Base-by-base conservation (phyloP, 2,329 filamentous ascomycete genomes). In the Cladophialophora chaetospira region DNA sequence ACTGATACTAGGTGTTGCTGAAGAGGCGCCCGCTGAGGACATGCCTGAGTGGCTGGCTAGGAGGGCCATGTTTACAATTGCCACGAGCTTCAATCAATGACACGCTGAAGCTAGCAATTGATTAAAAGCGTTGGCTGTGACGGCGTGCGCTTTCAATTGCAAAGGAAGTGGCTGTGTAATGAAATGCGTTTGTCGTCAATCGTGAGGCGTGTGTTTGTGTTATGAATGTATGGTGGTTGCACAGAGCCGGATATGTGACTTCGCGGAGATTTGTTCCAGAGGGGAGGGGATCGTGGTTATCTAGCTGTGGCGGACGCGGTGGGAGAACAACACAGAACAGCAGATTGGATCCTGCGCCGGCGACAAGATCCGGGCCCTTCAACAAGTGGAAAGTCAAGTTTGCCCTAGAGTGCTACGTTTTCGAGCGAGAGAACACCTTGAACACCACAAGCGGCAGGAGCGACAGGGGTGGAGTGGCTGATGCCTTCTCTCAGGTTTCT, bases 1-100 rank as follows among this genome's bases (percentile, higher is more conserved):
- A 53, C 54, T 64, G 57, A 64, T 55, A 46, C 59, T 62, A 35
- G 52, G 55, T 13, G 50, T 49, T 19, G 53, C 58, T 21, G 61
- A 63, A 13, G 58, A 51, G 21, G 26, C 11, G 25, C 48, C 48
- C 2, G 53, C 58, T 13, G 61, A 63, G 10, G 57, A 54, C 31
- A 53, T 43, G 42, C 23, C 58, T 25, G 61, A 61, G 10, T 38
- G 43, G 13, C 33, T 47, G 40, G 10, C 48, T 10, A 61, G 35
- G 26, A 52, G 38, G 11, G 51, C 40, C 61, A 63, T 61, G 5
- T 6, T 19, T 42, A 13, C 1, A 15, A 25, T 15, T 23, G 17
- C 19, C 21, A 11, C 23, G 36, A 40, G 36, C 45, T 38, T 17
- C n/a, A 43, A 8, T n/a, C 17, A 13, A 21, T 19, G 33, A 13